phyloP scores from a whole-genome alignment of 2,329 filamentous ascomycete genomes.

The Ambrosiella cleistominuta region DNA sequence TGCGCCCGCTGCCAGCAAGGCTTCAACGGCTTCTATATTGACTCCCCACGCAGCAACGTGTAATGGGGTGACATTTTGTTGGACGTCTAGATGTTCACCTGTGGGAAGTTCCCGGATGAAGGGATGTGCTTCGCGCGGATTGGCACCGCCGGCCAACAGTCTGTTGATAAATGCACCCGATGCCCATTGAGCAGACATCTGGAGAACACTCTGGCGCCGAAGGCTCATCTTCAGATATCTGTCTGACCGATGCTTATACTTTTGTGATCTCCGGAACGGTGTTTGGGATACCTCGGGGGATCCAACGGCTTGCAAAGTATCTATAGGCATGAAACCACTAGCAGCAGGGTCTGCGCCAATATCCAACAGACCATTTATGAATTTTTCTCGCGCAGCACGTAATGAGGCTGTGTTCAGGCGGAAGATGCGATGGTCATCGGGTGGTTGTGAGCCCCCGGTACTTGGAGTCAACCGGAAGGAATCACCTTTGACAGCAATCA shows the following conservation, averaged over 20 bases:
- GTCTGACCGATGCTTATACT: neutral
- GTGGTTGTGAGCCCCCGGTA: neutral
- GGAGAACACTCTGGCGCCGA: neutral
- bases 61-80: neutral
- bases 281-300: neutral
- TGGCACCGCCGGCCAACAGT: constrained; percentile 1
- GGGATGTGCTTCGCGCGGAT: neutral
- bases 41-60: constrained; percentile 3
- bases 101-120: constrained; percentile 2
- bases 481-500: neutral
- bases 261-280: neutral
- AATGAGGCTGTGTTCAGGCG: neutral
- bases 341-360: neutral
- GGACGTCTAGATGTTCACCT: neutral
- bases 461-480: neutral
- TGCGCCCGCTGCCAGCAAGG: neutral
- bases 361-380: neutral
- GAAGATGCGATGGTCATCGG: neutral
- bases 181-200: constrained; percentile 2
- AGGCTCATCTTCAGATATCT: neutral
- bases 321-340: neutral
- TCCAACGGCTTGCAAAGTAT: neutral
- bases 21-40: neutral
- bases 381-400: constrained; percentile 1
- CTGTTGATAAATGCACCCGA: neutral